A percentile compares a stretch with the other conserved stretches of the same genome.
Evolutionary conservation across 2,329 filamentous ascomycete genomes (phyloP).

Genomic region (Fusarium pseudograminearum): DNA sequence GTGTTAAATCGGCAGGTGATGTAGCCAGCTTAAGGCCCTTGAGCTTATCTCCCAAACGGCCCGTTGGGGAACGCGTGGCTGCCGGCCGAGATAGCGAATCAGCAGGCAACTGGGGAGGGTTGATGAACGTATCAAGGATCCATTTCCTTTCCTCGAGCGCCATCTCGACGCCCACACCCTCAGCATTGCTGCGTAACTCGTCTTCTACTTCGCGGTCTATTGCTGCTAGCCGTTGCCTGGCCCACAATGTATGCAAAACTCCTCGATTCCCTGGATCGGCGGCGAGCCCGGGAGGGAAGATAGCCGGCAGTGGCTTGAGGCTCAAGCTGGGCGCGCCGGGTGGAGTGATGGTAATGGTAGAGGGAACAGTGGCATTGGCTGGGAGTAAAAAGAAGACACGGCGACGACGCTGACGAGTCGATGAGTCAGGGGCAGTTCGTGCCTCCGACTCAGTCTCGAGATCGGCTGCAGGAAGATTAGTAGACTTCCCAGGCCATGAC

Average conservation of each 20-base stretch:
- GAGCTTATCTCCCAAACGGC: constrained; percentile 81
- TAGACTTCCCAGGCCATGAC: constrained; percentile 84
- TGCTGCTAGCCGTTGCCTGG: constrained; percentile 81
- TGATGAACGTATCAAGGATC: constrained; percentile 81
- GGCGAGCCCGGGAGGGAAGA: constrained; percentile 82
- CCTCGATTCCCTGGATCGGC: constrained; percentile 79
- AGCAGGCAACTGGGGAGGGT: constrained; percentile 42
- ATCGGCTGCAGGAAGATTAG: constrained; percentile 72
- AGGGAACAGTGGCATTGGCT: constrained; percentile 76
- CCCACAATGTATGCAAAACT: constrained; percentile 91
- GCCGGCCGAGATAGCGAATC: constrained; percentile 53
- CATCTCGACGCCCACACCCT: constrained; percentile 88
- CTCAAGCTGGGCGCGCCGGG: constrained; percentile 58
- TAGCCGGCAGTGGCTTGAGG: constrained; percentile 86
- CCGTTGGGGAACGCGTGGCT: constrained; percentile 74
- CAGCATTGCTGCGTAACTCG: constrained; percentile 79
- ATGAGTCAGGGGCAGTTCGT: constrained; percentile 47
- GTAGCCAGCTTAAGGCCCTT: constrained; percentile 83
- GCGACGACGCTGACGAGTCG: constrained; percentile 58
- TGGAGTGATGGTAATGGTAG: constrained; percentile 74
- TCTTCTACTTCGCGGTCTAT: constrained; percentile 80
- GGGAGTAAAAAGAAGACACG: constrained; percentile 86
- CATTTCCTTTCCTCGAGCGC: constrained; percentile 84
- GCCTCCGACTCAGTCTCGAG: constrained; percentile 44
- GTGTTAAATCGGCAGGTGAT: constrained; percentile 72